phyloP scores from a whole-genome alignment of 2,329 filamentous ascomycete species.

The Ceratocystis diversiconidia region DNA sequence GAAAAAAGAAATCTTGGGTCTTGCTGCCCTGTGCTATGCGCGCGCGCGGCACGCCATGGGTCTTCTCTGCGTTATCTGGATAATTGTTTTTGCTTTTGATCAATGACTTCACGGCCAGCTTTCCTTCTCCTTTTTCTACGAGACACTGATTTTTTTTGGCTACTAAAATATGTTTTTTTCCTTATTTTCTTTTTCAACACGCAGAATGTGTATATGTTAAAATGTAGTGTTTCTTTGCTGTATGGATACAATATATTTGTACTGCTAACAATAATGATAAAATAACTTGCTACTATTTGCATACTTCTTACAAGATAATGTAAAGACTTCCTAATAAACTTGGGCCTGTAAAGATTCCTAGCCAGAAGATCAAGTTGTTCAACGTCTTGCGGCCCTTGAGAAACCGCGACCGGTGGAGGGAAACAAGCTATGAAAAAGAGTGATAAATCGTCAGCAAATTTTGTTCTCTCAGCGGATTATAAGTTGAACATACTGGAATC shows the following conservation, averaged over 20 bases:
- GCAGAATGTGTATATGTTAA: background rate
- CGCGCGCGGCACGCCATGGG: no score
- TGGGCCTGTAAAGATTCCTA: constrained; percentile 63
- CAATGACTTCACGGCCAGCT: constrained; percentile 10
- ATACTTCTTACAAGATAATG: constrained; percentile 34
- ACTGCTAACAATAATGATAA: background rate
- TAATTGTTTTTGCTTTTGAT: constrained; percentile 9
- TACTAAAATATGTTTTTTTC: background rate
- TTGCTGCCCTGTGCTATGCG: background rate
- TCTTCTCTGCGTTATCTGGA: background rate
- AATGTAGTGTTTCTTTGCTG: background rate
- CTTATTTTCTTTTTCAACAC: background rate
- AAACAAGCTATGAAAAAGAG: constrained; percentile 37
- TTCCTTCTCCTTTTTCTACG: background rate
- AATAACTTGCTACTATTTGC: no score
- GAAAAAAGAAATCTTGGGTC: background rate
- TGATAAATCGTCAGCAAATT: background rate
- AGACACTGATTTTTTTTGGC: background rate
- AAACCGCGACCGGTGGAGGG: constrained; percentile 50
- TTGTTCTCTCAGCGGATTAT: background rate
- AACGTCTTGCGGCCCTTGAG: constrained; percentile 47
- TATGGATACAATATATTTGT: background rate
- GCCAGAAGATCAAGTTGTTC: constrained; percentile 65
- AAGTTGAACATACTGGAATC: constrained; percentile 38
- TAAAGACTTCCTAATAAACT: constrained; percentile 51